Percentiles rank a stretch among this genome's conserved stretches.
phyloP scores from a whole-genome alignment of 2,329 filamentous ascomycete genomes.

The Colletotrichum paranaense region DNA sequence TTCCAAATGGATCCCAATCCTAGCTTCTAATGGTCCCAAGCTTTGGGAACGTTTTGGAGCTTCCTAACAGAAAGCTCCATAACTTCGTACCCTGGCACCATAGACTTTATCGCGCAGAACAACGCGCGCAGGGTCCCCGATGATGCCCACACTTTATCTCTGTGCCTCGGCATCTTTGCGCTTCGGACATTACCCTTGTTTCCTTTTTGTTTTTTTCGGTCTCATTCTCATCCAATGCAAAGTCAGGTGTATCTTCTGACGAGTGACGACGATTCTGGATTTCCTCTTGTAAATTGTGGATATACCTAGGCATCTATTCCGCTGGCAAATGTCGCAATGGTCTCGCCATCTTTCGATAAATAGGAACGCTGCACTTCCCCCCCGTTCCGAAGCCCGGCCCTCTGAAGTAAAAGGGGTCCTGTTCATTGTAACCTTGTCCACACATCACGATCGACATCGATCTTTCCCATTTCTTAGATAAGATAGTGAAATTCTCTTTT shows the following conservation, averaged over 20 bases:
- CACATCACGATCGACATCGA: neutral
- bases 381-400: slow-evolving; percentile 4
- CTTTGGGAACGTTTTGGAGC: neutral
- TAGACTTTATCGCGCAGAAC: neutral
- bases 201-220: neutral
- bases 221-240: neutral
- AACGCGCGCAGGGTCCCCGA: neutral
- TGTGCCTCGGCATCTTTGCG: slow-evolving; percentile 29
- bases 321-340: neutral
- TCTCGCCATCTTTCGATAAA: slow-evolving; percentile 19
- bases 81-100: too few species aligned
- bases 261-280: slow-evolving; percentile 9
- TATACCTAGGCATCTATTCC: neutral
- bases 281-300: slow-evolving; percentile 23
- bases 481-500: slow-evolving; percentile 4
- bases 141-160: slow-evolving; percentile 6
- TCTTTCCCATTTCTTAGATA: neutral
- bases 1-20: too few species aligned
- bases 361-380: slow-evolving; percentile 3
- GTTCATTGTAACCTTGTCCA: neutral
- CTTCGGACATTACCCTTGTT: slow-evolving; percentile 27
- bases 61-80: too few species aligned
- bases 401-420: slow-evolving; percentile 1
- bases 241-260: neutral
- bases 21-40: neutral